Base-by-base conservation (phyloP, 441 rosid species). In the Populus tomentosa region DNA sequence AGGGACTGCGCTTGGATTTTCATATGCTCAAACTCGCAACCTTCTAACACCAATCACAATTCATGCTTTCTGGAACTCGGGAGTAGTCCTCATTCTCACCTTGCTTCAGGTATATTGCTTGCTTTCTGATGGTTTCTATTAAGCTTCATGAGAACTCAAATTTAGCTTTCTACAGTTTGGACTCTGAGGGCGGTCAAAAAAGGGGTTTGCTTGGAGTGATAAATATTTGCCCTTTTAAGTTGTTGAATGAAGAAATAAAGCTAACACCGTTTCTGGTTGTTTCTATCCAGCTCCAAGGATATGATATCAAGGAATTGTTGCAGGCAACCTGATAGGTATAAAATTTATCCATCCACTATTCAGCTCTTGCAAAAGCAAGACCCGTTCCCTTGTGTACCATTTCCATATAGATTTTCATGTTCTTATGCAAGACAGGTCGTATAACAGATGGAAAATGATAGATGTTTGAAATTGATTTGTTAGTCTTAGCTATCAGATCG, bases 21-120 rank as follows among this genome's bases (percentile, higher is more conserved):
- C 96, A 1, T 93, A 95, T 80, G 97, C 98, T 68, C 95, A 93
- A 83, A 95, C 97, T 75, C 97, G 92, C 67, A 93, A 95, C 84
- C 98, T 95, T 71, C 59, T 90, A 75, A 87, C 97, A n/a, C 93
- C 97, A 6, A 91, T 95, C 80, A 85, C 91, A 24, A 89, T 93
- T 70, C 99, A 95, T 67, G 96, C 94, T 33, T 87, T 87, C 67
- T 91, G 97, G 99, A 93, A 93, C 86, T 93, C 97, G 0, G 99
- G 97, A 69, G 97, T 94, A 61, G 92, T 93, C 79, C 77, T 95
- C 66, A 83, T 95, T 67, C 97, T 92, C 40, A 93, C 99, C 77
- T 89, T 92, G 71, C 95, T 95, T 88, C 94, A 89, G 97, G 98
- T 93, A 85, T 61, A 70, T 8, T 69, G 67, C 69, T 73, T 70